phyloP scores from a whole-genome alignment of 192 early-diverging fungal species.

The Phycomyces nitens region DNA sequence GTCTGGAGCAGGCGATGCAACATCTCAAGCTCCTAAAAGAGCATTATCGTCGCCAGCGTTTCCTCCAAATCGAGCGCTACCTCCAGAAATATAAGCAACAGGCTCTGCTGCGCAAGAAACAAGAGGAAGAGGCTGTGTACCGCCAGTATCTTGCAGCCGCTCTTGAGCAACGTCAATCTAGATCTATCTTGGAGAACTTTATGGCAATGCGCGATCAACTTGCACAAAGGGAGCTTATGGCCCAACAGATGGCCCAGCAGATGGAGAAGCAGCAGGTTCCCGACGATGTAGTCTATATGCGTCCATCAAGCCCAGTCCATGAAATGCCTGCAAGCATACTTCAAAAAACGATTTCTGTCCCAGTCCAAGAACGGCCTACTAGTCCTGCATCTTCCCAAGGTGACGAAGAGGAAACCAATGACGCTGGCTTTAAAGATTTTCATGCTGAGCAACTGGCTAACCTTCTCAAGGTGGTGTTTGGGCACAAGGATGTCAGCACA shows the following conservation, averaged over 20 bases:
- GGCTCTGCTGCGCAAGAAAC: not conserved
- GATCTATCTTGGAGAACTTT: not conserved
- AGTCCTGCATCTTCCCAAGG: too few species aligned
- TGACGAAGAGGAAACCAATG: too few species aligned
- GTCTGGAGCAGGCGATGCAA: slow-evolving; percentile 5
- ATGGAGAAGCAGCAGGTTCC: not conserved
- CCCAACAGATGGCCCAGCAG: not conserved
- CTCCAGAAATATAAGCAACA: slow-evolving; percentile 2
- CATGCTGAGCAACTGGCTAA: slow-evolving; percentile 1
- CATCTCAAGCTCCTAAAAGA: not conserved
- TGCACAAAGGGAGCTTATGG: not conserved
- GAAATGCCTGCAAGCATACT: too few species aligned
- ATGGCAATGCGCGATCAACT: not conserved
- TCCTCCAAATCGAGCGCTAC: slow-evolving; percentile 4
- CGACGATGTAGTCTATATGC: too few species aligned
- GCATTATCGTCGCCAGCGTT: slow-evolving; percentile 11
- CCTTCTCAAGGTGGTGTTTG: slow-evolving; percentile 2
- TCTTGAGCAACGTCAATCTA: not conserved
- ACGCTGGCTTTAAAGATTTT: not conserved
- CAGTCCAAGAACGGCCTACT: too few species aligned
- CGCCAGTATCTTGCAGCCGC: slow-evolving; percentile 14
- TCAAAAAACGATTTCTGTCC: too few species aligned
- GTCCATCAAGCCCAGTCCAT: too few species aligned
- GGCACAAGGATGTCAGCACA: not conserved
- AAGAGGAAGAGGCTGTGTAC: slow-evolving; percentile 7